Evolutionary conservation across 1,139 yeast genomes (phyloP), one percentile per base, ranked within the genome.

Genomic region (Yamadazyma epiphylla): DNA sequence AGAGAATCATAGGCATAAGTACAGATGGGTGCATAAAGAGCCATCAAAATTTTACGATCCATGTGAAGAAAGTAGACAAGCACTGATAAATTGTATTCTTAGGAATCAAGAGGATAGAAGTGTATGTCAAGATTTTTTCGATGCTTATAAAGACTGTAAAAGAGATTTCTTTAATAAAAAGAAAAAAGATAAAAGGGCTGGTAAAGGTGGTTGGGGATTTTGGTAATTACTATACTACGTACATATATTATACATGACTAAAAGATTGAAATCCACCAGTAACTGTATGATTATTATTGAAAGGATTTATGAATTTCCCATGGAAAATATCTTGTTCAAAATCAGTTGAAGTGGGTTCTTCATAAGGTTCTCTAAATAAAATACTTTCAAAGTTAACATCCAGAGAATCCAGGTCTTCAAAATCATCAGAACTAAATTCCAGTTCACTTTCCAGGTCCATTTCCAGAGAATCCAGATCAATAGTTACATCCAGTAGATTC

Each of bases 31-130:
- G 4, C 60, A 67, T 53, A 88, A 89, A 48, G 88, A 76, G 25
- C 84, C 95, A 2, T 80, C 95, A 5, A 78, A 82, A 53, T 91
- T 72, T 54, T 89, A 83, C 49, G 96, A 91, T 51, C 97, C 98
- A 1, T 91, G 98, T 56, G 84, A 81, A 34, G 89, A 87, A 50
- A 82, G 94, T 26, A 71, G 96, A 14, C 81, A 79, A 52, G 91
- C 94, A 72, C 84, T 95, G 21, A 64, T 88, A 46, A 76, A 74
- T 42, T 91, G 98, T 47, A 64, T 91, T 51, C 58, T 80, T 38
- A 75, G 87, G 48, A 75, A 83, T 48, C 89, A 81, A 47, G 91
- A 86, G 41, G 79, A 74, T 39, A 75, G 80, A 41, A 72, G 75
- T 16, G 76, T 76, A 37, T 91, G 98, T 54, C 75, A 72, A 41